Evolutionary conservation across 257 asterid genomes (phyloP), one percentile per base, ranked within the genome.

Genomic region (Euphrasia confusa): DNA sequence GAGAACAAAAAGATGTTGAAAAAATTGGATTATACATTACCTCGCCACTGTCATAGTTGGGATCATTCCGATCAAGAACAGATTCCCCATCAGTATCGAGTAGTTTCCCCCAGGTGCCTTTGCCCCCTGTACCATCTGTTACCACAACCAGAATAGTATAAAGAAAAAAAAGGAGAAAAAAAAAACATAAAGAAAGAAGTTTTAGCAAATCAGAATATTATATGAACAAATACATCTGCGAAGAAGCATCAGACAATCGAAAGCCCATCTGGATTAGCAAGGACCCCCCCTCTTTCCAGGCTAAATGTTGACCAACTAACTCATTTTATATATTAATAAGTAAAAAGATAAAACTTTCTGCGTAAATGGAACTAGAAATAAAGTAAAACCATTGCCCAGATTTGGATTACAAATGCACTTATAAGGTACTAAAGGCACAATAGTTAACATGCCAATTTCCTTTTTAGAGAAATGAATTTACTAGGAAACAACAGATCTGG

Each of bases 71-170:
- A 73, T 91, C 98, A 27, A 88, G 73, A 58, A 33, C 78, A 58
- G 83, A 74, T 13, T 71, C 95, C 30, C 83, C 91, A 70, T 77
- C 92, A 61, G 91, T 86, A 78, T 89, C 99, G 12, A 92, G 84
- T 61, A 89, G 75, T 63, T 85, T 92, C 52, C 99, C 99, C 99
- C 99, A 92, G 48, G 97, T 84, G 58, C 99, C 99, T 84, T 92
- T 92, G 37, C 99, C 99, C 30, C 99, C 99, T 63, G 81, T 97
- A 45, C 97, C 99, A 83, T 92, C 99, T 92, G 74, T 77, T 54
- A 63, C 61, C 72, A 71, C 59, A 81, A 71, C 66, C 60, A 69
- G 52, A 65, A 55, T 15, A 69, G 60, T 10, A 70, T 21, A 26
- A 62, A 7, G 52, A 45, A 24, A 24, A 21, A 56, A 27, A 13